Evolutionary conservation across 1,139 yeast species (phyloP).

Genomic region (Lodderomyces jiufengensis): DNA sequence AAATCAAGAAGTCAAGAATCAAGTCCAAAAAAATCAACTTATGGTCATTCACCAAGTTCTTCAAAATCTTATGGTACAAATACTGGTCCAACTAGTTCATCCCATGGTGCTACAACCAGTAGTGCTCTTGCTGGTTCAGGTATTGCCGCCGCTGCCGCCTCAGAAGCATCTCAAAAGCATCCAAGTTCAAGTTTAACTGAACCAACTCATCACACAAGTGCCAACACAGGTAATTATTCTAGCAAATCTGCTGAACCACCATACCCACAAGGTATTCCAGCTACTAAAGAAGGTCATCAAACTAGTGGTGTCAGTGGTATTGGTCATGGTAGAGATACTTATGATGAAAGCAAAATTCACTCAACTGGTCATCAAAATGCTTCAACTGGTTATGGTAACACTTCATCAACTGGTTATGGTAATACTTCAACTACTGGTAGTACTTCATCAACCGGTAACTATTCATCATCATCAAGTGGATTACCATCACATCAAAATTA

Average conservation of each 20-base stretch:
- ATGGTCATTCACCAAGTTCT: no score
- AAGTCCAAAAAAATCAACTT: constrained; percentile 1
- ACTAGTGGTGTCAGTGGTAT: neutral
- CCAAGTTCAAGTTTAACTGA: constrained; percentile 5
- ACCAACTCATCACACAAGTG: constrained; percentile 6
- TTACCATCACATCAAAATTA: constrained; percentile 4
- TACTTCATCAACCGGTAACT: neutral
- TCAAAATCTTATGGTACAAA: neutral
- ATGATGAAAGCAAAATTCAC: constrained; percentile 1
- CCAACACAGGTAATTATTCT: constrained; percentile 2
- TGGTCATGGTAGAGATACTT: neutral
- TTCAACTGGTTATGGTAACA: constrained; percentile 1
- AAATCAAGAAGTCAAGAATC: constrained; percentile 1
- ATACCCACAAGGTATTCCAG: constrained; percentile 8
- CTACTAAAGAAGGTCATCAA: constrained; percentile 2
- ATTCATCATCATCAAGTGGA: constrained; percentile 1
- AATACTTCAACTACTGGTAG: constrained; percentile 1
- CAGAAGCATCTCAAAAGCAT: constrained; percentile 6
- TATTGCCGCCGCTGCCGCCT: constrained; percentile 9
- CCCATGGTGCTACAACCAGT: neutral
- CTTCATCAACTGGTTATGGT: neutral
- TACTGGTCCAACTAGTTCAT: neutral
- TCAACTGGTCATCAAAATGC: constrained; percentile 1
- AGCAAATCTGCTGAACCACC: constrained; percentile 4
- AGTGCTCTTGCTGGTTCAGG: constrained; percentile 4